Base-by-base conservation (phyloP, 2,329 filamentous ascomycete genomes). In the Plectosphaerella plurivora region DNA sequence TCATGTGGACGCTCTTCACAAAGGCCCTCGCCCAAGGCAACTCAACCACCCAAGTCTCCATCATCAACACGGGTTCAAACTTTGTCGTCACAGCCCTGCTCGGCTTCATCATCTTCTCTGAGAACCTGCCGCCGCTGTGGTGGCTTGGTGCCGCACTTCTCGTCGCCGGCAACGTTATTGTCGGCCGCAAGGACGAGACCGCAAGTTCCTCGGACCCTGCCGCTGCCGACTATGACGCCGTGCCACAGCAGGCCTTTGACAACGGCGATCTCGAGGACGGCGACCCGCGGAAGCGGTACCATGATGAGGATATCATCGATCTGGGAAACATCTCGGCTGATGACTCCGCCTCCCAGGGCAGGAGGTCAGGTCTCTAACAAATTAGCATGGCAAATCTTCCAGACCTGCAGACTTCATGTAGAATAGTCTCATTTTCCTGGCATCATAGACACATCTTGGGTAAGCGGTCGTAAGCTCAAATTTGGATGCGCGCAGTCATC, bases 1-100 rank as follows among this genome's bases (percentile, higher is more conserved):
- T 90, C 14, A 93, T 93, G 89, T 93, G 89, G 89, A 84, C 86
- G 0, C 79, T 93, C 47, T 93, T 92, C 72, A 93, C 89, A 7
- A 81, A 83, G 48, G 89, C 89, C 50, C 79, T 93, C n/a, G 83
- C 88, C 0, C 78, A 81, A 16, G 87, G 88, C 14, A 79, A 81
- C 53, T 91, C 87, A 2, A 91, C 89, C 9, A 89, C 89, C 0
- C 87, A 90, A 63, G 89, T 92, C 47, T 87, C 83, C 59, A 87
- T 93, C 65, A 83, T 93, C 67, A 93, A 93, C 68, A 92, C 89
- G 3, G 89, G 87, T 14, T 79, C 87, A 52, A 93, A 93, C 71
- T 93, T 93, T 67, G 79, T 93, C 70, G 70, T 91, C 55, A 92
- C 89, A 0, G 89, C 89, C 8, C 58, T 92, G 7, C 73, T 92